A percentile compares a stretch with the other conserved stretches of the same genome.
phyloP scores from a whole-genome alignment of 768 basidiomycete species.

The Psilocybe cyanescens region DNA sequence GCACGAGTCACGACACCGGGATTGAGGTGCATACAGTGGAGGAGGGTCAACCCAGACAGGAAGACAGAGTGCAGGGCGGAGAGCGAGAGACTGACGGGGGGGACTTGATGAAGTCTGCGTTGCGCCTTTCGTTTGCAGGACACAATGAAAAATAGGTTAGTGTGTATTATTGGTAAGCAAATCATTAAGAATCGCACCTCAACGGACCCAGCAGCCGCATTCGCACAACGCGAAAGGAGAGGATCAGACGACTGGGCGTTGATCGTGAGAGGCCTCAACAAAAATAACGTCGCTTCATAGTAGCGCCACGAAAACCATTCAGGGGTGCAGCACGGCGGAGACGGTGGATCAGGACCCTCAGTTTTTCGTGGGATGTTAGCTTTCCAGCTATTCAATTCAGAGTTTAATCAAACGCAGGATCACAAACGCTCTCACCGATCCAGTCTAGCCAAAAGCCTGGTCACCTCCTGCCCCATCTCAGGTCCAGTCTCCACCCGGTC shows the following conservation, averaged over 20 bases:
- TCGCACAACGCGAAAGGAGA: slow-evolving; percentile 5
- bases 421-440: slow-evolving; percentile 1
- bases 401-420: neutral
- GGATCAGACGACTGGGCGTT: slow-evolving; percentile 4
- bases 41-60: slow-evolving; percentile 8
- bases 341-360: neutral
- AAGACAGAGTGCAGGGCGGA: slow-evolving; percentile 8
- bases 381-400: slow-evolving; percentile 5
- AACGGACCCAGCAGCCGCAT: slow-evolving; percentile 8
- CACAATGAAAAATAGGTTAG: neutral
- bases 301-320: slow-evolving; percentile 14
- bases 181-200: neutral
- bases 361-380: slow-evolving; percentile 4
- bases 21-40: slow-evolving; percentile 10
- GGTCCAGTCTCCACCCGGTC: neutral
- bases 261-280: slow-evolving; percentile 8
- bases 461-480: slow-evolving; percentile 2
- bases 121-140: neutral
- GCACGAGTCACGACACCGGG: slow-evolving; percentile 3
- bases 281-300: slow-evolving; percentile 9
- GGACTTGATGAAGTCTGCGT: slow-evolving; percentile 8
- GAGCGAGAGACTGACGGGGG: slow-evolving; percentile 11
- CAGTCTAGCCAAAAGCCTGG: slow-evolving; percentile 3
- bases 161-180: neutral
- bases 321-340: slow-evolving; percentile 10